Conservation (phyloP, 176 grass and related monocot genomes). For the Areca catechu region DNA sequence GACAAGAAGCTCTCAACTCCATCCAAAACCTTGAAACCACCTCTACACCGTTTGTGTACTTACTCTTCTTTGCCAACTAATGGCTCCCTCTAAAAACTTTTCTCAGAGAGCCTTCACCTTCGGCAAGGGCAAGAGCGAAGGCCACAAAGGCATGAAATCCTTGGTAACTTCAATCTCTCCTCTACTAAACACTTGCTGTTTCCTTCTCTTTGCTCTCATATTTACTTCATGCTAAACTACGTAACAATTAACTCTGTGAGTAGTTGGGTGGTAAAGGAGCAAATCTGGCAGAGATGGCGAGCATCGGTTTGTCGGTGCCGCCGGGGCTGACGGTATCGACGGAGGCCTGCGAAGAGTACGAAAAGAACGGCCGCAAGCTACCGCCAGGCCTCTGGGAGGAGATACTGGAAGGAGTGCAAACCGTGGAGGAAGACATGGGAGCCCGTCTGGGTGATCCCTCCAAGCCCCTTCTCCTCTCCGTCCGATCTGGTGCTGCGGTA, state of each 20-base stretch:
- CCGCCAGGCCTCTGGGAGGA: constrained; percentile 76
- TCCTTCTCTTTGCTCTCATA: neutral
- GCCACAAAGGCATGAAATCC: constrained; percentile 84
- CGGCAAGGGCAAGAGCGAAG: constrained; percentile 99
- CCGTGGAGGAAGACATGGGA: constrained; percentile 77
- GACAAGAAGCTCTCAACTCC: too few relatives aligned
- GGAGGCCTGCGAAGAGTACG: constrained; percentile 90
- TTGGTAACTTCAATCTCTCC: constrained; percentile 38
- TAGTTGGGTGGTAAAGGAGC: constrained; percentile 92
- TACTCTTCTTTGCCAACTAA: constrained; percentile 16
- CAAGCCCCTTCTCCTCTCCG: constrained; percentile 85
- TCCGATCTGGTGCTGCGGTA: constrained; percentile 90
- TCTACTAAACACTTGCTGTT: neutral
- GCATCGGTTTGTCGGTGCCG: constrained; percentile 95
- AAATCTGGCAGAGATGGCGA: constrained; percentile 97
- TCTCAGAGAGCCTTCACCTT: constrained; percentile 88
- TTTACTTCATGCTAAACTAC: neutral
- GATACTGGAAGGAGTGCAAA: constrained; percentile 56
- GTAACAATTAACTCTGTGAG: neutral
- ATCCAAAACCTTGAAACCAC: too few relatives aligned
- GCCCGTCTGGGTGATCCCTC: constrained; percentile 59
- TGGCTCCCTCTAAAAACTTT: constrained; percentile 33
- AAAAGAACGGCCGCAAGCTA: constrained; percentile 42
- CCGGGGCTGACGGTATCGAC: constrained; percentile 96
- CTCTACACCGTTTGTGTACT: too few relatives aligned